Evolutionary conservation across 1,284 basidiomycete species (phyloP).

Genomic region (Sporisorium graminicola): DNA sequence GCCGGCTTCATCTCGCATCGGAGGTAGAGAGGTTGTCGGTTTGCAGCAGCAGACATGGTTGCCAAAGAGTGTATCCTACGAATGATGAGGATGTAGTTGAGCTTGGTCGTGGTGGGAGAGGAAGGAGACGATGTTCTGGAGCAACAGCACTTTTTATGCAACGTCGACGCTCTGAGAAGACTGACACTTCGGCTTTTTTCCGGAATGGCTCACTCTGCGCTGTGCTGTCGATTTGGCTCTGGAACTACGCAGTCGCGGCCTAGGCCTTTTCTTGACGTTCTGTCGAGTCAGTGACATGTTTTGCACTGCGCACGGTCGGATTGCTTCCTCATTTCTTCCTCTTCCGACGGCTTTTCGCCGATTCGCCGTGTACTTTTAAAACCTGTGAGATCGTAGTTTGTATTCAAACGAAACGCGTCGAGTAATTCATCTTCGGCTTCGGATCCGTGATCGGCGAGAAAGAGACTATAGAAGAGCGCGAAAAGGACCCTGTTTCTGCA

Average conservation of each 20-base stretch:
- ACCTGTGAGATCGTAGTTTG: slow-evolving; percentile 17
- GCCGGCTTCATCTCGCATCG: slow-evolving; percentile 67
- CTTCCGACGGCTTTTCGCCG: slow-evolving; percentile 33
- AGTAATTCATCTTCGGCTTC: background rate
- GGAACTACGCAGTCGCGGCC: background rate
- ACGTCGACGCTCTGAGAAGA: background rate
- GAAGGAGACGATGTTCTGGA: background rate
- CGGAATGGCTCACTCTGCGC: background rate
- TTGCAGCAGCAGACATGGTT: slow-evolving; percentile 16
- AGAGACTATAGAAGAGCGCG: too few relatives aligned
- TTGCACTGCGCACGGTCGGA: slow-evolving; percentile 14
- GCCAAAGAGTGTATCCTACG: background rate
- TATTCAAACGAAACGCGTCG: background rate
- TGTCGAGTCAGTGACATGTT: slow-evolving; percentile 26
- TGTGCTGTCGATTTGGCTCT: background rate
- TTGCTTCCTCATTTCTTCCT: background rate
- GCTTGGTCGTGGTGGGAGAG: background rate
- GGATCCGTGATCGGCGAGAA: slow-evolving; percentile 39
- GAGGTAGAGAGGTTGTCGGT: slow-evolving; percentile 64
- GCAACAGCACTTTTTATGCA: slow-evolving; percentile 1
- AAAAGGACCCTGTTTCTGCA: slow-evolving; percentile 9
- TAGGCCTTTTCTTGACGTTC: background rate
- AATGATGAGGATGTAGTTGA: slow-evolving; percentile 4
- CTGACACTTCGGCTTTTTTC: slow-evolving; percentile 13
- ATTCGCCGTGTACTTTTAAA: slow-evolving; percentile 10